Evolutionary conservation across 768 basidiomycete species (phyloP).

Genomic region (Butyriboletus loyo): DNA sequence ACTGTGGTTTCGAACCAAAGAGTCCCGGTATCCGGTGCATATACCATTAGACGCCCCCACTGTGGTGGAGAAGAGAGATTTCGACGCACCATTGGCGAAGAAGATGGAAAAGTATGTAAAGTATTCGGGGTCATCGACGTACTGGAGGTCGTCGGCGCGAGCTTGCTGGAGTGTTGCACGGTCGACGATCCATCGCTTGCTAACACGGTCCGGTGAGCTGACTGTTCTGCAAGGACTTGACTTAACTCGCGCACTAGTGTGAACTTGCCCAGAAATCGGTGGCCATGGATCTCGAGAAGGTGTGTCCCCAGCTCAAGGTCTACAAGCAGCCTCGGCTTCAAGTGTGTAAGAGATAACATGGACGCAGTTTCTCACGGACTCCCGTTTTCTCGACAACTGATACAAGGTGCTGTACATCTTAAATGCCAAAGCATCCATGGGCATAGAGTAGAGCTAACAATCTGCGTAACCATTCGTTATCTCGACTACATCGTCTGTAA

Average conservation of each 20-base stretch:
- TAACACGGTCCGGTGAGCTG: constrained; percentile 33
- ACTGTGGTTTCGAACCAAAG: constrained; percentile 39
- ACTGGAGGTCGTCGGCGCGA: constrained; percentile 73
- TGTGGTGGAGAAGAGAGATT: background rate
- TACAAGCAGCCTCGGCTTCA: background rate
- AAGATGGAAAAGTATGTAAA: constrained; percentile 84
- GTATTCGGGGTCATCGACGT: constrained; percentile 73
- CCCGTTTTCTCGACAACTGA: background rate
- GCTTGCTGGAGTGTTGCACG: constrained; percentile 70
- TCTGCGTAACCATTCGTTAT: background rate
- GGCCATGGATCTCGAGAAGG: constrained; percentile 50
- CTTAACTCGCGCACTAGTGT: constrained; percentile 60
- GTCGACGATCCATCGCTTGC: constrained; percentile 91
- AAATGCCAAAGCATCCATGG: background rate
- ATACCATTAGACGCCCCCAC: background rate
- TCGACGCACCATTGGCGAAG: constrained; percentile 71
- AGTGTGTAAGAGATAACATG: background rate
- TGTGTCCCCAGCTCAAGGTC: background rate
- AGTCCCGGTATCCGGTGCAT: background rate
- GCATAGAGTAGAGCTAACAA: background rate
- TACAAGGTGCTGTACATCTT: background rate
- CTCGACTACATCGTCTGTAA: background rate
- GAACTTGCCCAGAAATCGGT: constrained; percentile 92
- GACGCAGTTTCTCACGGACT: background rate
- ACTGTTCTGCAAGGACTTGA: constrained; percentile 5